These are phyloP conservation scores for Smallanthus sonchifolius DNA, from an alignment of 129 eudicot genomes.

Conservation along the genomic window DNA sequence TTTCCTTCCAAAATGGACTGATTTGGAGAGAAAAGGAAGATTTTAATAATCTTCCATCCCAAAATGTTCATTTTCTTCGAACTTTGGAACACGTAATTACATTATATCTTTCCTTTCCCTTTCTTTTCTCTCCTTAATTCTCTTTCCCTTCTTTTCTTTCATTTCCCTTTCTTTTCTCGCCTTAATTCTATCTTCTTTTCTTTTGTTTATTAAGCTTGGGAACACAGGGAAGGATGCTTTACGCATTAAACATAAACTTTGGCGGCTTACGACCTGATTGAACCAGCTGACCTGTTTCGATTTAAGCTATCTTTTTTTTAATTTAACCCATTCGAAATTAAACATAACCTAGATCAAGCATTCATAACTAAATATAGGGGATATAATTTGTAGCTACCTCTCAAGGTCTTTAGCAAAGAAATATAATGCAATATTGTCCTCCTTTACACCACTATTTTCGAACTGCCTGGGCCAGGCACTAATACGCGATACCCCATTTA, in stretches of 20 bases:
- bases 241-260: not conserved
- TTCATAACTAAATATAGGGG: not conserved
- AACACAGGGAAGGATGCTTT: not conserved
- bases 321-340: not conserved
- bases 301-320: not conserved
- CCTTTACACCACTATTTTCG: conserved; percentile 58
- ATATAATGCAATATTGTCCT: conserved; percentile 72
- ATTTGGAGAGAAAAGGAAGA: too few species aligned
- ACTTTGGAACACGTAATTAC: too few species aligned
- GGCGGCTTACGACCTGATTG: not conserved
- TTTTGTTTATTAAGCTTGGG: too few species aligned
- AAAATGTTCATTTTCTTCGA: too few species aligned
- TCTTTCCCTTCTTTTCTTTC: too few species aligned
- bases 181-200: too few species aligned
- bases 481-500: conserved; percentile 71
- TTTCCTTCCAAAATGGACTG: too few species aligned
- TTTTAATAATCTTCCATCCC: too few species aligned
- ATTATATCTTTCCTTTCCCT: too few species aligned
- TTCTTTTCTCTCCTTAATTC: too few species aligned
- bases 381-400: conserved; percentile 41
- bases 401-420: conserved; percentile 84
- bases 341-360: not conserved
- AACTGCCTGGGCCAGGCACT: conserved; percentile 90
- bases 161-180: too few species aligned
- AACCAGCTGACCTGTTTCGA: not conserved